A percentile compares a stretch with the other conserved stretches of the same genome.
Evolutionary conservation across 768 basidiomycete species (phyloP).

Genomic region (Boletus insuetus): DNA sequence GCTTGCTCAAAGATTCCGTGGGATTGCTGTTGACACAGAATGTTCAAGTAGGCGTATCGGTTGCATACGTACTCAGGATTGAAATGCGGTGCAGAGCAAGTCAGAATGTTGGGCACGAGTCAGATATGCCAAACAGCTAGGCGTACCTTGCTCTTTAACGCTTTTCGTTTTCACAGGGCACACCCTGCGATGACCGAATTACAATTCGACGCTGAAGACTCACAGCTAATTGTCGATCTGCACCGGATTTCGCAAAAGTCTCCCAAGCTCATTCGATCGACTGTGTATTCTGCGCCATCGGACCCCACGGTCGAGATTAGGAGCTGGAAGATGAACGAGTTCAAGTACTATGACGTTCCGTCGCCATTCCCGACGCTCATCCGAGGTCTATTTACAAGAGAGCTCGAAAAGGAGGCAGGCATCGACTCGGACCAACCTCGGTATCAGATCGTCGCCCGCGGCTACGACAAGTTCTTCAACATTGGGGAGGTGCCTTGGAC

Average conservation of each 20-base stretch:
- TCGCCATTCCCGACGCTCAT: slow-evolving; percentile 96
- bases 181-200: slow-evolving; percentile 19
- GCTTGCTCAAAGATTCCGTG: too few relatives aligned
- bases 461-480: slow-evolving; percentile 99
- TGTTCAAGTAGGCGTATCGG: too few relatives aligned
- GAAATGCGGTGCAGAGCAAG: too few relatives aligned
- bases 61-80: too few relatives aligned
- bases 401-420: slow-evolving; percentile 35
- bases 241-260: slow-evolving; percentile 48
- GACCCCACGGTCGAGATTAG: slow-evolving; percentile 54
- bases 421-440: slow-evolving; percentile 35
- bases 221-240: slow-evolving; percentile 58
- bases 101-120: too few relatives aligned
- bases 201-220: slow-evolving; percentile 41
- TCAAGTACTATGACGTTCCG: slow-evolving; percentile 86
- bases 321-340: slow-evolving; percentile 99
- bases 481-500: slow-evolving; percentile 97
- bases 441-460: slow-evolving; percentile 75
- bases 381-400: slow-evolving; percentile 78
- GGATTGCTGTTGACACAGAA: too few relatives aligned
- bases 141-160: slow-evolving; percentile 6
- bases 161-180: background rate
- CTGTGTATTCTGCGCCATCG: slow-evolving; percentile 54
- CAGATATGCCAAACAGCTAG: too few relatives aligned
- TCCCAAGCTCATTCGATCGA: slow-evolving; percentile 65